Evolutionary conservation across 2,329 filamentous ascomycete genomes (phyloP), one percentile per base, ranked within the genome.

Genomic region (Chaetomiaceae sp.): DNA sequence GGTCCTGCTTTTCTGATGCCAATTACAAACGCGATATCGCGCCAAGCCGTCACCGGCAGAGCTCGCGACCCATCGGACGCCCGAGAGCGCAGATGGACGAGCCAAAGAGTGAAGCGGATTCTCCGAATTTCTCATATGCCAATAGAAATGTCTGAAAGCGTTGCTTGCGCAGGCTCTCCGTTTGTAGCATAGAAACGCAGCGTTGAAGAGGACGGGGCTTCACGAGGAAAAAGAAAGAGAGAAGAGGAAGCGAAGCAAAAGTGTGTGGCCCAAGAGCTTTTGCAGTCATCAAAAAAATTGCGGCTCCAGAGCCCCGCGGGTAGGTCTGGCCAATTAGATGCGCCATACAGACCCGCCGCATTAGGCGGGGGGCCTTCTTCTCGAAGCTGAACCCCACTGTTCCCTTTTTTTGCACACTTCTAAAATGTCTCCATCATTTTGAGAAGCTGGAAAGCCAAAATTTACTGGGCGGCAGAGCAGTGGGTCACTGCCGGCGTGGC

Each of bases 151-250:
- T 52, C n/a, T 53, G 67, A 72, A 68, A 68, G 64, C 10, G 63
- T 63, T 65, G 66, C 68, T 66, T 62, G 61, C 66, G 69, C 67
- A 66, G 61, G 66, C 62, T 75, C 74, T 87, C 77, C 75, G 79
- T 81, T 79, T 86, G 85, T 84, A 84, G 86, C 87, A 89, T 89
- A 89, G 87, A 90, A 89, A 90, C 86, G 86, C 86, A 86, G 87
- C 87, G 79, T 87, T 90, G 85, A 82, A 79, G 80, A 84, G 85
- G 86, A 84, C 81, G 85, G 80, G 81, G 81, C 84, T 62, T 59
- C 61, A 64, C 61, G 54, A 56, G 38, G 55, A 55, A 58, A 54
- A 46, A 56, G n/a, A 57, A 55, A 51, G 69, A 66, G 67, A 65
- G 72, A 71, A 65, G 66, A 69, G 68, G 65, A 63, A 64, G 67